Evolutionary conservation across 2,329 filamentous ascomycete genomes (phyloP).

Genomic region (Cercospora sesami): DNA sequence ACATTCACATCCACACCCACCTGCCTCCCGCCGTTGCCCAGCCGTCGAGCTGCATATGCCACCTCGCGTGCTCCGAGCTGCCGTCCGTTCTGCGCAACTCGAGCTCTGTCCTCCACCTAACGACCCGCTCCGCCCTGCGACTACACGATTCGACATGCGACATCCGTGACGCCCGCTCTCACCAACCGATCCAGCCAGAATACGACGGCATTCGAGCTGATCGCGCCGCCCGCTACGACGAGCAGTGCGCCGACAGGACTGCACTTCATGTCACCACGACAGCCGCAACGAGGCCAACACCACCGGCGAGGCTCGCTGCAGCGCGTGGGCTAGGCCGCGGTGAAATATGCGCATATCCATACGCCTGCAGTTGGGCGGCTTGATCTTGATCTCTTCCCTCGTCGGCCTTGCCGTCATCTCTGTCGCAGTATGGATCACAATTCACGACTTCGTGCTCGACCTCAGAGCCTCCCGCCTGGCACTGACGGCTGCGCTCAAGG

Average conservation of each 20-base stretch:
- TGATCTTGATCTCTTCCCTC: constrained; percentile 75
- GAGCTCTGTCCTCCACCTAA: not conserved
- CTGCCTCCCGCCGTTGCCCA: not conserved
- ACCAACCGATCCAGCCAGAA: not conserved
- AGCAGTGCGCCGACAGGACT: not conserved
- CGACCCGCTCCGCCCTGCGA: not conserved
- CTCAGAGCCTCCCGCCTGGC: constrained; percentile 61
- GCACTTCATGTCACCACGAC: constrained; percentile 14
- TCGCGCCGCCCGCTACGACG: not conserved
- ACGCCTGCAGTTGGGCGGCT: constrained; percentile 77
- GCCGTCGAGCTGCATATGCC: not conserved
- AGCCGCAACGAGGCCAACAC: not conserved
- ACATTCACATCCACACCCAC: not conserved
- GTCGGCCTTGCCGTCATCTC: constrained; percentile 74
- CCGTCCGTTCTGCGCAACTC: not conserved
- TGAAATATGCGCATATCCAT: constrained; percentile 76
- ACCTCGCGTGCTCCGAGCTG: not conserved
- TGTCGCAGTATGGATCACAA: constrained; percentile 68
- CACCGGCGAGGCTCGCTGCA: constrained; percentile 6
- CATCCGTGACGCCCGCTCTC: not conserved
- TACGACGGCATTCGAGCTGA: not conserved
- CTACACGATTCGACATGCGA: not conserved
- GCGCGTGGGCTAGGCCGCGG: not conserved
- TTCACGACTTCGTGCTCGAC: constrained; percentile 60
- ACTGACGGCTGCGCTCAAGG: constrained; percentile 82